Base-by-base conservation (phyloP, 202 grass and related monocot genomes). In the Cymbopogon flexuosus region DNA sequence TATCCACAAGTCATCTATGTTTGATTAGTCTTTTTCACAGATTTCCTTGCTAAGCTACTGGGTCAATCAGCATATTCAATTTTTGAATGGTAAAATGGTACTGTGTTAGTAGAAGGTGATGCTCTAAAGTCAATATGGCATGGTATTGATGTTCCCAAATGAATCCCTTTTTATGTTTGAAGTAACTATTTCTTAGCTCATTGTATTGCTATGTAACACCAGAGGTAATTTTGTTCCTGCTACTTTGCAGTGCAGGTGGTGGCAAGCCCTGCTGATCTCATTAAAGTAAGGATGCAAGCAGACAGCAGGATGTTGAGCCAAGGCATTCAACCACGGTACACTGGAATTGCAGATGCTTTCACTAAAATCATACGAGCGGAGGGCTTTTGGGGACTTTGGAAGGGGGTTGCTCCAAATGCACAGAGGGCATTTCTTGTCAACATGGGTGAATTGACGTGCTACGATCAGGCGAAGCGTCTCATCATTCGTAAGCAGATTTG, bases 251-350 rank as follows among this genome's bases (percentile, higher is more conserved):
- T 86, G 84, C 76, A 97, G 93, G 83, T 97, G 40, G 30, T 93
- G 72, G 59, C 91, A 21, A 97, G 91, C 80, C 93, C 93, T 33
- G 89, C 91, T 35, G 93, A 97, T 79, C 89, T 97, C 35, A 89
- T 93, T 23, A 97, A 97, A 87, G 69, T 97, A 19, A 84, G 93
- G 85, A 97, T 93, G 91, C 93, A 97, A 86, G 93, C 91, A 59
- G 89, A 97, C 58, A 63, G 91, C 45, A 88, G 65, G 68, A 65
- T 89, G 58, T 46, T 87, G 15, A 80, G 40, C 73, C 81, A 91
- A 84, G 86, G 67, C 22, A 83, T 79, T 9, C 86, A 65, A 70
- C 86, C 88, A 61, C 70, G 92, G 13, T 91, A 97, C 59, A 72
- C 49, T 5, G 91, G 94, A 63, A 42, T 83, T 2, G 49, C 78